phyloP scores from a whole-genome alignment of 2,329 filamentous ascomycete genomes.

The Trichophyton rubrum region DNA sequence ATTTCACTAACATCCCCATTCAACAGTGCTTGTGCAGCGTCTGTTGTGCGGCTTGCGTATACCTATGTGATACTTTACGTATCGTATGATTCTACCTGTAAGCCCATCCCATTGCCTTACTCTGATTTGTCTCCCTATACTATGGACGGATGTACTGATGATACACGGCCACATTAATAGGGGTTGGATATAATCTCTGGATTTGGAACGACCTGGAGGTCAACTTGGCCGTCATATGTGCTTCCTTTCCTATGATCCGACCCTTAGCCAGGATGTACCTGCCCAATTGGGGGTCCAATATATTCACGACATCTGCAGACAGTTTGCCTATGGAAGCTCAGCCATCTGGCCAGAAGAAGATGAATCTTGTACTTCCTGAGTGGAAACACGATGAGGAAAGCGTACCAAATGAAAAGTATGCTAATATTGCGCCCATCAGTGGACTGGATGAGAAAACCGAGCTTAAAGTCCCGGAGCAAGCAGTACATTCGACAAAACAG shows the following conservation, averaged over 20 bases:
- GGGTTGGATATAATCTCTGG: slow-evolving; percentile 14
- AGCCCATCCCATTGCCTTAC: not conserved
- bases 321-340: slow-evolving; percentile 1
- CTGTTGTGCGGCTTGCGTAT: slow-evolving; percentile 11
- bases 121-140: not conserved
- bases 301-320: not conserved
- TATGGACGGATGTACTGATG: not conserved
- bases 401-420: not conserved
- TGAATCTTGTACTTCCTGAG: not conserved
- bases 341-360: not conserved
- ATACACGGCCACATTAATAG: not conserved
- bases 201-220: slow-evolving; percentile 15
- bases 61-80: slow-evolving; percentile 8
- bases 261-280: slow-evolving; percentile 12
- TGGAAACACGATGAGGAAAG: not conserved
- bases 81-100: slow-evolving; percentile 14
- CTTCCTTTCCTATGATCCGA: slow-evolving; percentile 15
- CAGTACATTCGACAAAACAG: not conserved
- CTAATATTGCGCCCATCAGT: not conserved
- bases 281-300: slow-evolving; percentile 5
- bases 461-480: not conserved
- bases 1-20: not conserved
- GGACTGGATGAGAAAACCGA: not conserved
- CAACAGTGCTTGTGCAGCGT: slow-evolving; percentile 12
- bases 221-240: slow-evolving; percentile 17